phyloP scores from a whole-genome alignment of 306 rosid genomes.

The Dryas drummondii region DNA sequence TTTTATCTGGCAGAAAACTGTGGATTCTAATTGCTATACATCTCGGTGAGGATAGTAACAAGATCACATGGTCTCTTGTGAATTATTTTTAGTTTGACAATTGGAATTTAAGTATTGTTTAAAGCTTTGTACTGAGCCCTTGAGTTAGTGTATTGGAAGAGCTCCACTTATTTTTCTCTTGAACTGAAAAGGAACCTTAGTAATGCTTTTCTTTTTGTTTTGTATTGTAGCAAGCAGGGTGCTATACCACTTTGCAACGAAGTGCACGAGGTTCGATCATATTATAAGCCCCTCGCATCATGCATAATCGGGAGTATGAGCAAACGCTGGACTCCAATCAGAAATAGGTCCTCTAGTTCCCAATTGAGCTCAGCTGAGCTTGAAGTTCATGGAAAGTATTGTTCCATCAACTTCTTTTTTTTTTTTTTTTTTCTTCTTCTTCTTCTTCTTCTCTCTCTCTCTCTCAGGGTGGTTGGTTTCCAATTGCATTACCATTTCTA shows the following conservation, averaged over 20 bases:
- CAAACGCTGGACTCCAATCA: constrained; percentile 86
- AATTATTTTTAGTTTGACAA: background rate
- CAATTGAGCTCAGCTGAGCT: constrained; percentile 65
- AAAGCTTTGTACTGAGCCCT: constrained; percentile 24
- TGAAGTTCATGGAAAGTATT: constrained; percentile 90
- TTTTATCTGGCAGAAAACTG: constrained; percentile 90
- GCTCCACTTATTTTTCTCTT: constrained; percentile 14
- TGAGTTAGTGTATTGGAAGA: constrained; percentile 23
- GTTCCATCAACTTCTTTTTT: constrained; percentile 21
- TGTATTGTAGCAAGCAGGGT: constrained; percentile 57
- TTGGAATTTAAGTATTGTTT: background rate
- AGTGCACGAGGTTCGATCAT: constrained; percentile 52
- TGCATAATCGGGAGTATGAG: constrained; percentile 84
- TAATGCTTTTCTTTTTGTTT: constrained; percentile 12
- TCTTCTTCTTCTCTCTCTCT: background rate
- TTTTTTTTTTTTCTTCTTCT: background rate
- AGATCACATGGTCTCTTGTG: background rate
- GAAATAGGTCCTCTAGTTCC: constrained; percentile 66
- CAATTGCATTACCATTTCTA: background rate
- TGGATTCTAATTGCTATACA: constrained; percentile 61
- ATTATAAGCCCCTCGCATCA: constrained; percentile 73
- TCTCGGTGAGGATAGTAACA: constrained; percentile 63
- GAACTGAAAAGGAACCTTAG: constrained; percentile 13
- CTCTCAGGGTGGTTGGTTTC: background rate
- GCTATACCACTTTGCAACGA: constrained; percentile 69